Conservation (phyloP, 768 basidiomycete genomes). For the Gloeophyllum trabeum region DNA sequence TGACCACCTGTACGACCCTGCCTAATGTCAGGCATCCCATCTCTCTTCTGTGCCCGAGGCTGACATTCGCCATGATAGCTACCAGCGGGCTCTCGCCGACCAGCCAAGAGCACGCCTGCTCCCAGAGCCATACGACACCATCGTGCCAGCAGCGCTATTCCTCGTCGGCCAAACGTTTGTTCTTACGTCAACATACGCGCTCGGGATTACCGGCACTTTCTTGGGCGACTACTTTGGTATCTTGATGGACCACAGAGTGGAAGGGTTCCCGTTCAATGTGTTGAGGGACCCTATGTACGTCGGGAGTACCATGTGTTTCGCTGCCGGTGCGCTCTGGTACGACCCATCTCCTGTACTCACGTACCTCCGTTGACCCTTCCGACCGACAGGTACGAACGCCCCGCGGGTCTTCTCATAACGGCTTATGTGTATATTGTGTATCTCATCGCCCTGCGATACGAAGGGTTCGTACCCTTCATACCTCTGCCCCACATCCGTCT, state of each 20-base stretch:
- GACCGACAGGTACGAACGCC: slow-evolving; percentile 50
- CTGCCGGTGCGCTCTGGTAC: slow-evolving; percentile 79
- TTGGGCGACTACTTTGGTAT: slow-evolving; percentile 80
- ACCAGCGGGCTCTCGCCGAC: slow-evolving; percentile 58
- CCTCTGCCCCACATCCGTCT: slow-evolving; percentile 2
- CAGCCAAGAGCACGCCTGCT: slow-evolving; percentile 67
- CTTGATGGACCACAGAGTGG: slow-evolving; percentile 81
- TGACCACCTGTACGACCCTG: slow-evolving; percentile 74
- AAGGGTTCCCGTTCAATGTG: slow-evolving; percentile 94
- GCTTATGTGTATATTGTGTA: slow-evolving; percentile 80
- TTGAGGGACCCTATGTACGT: slow-evolving; percentile 95
- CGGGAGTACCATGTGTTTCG: slow-evolving; percentile 86
- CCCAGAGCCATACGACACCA: slow-evolving; percentile 48
- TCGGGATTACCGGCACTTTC: slow-evolving; percentile 93
- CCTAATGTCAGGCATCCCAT: not conserved
- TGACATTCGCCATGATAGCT: slow-evolving; percentile 31
- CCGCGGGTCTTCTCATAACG: slow-evolving; percentile 74
- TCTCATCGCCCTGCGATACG: slow-evolving; percentile 71
- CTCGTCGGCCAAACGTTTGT: slow-evolving; percentile 76
- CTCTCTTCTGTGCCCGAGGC: not conserved
- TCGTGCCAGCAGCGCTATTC: slow-evolving; percentile 53
- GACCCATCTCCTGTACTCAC: slow-evolving; percentile 13
- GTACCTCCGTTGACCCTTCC: not conserved
- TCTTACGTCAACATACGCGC: slow-evolving; percentile 75
- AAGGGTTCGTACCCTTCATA: slow-evolving; percentile 56